These are phyloP conservation scores for Claviceps sp. DNA, from an alignment of 2,329 filamentous ascomycete species.

Conservation along the genomic window DNA sequence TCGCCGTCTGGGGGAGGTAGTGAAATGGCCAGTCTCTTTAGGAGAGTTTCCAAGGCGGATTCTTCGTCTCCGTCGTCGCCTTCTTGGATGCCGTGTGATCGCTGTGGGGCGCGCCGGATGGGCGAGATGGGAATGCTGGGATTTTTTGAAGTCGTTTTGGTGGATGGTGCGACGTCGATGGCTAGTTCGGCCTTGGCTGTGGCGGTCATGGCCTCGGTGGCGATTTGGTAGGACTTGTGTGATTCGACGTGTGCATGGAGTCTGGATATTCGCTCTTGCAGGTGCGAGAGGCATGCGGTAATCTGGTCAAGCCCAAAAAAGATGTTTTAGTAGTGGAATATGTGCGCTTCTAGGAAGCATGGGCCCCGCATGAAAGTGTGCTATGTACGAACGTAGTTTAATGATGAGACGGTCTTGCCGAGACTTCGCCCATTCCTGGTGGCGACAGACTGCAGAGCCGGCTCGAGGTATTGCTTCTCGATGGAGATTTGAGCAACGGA, in stretches of 20 bases:
- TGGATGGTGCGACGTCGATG: slow-evolving; percentile 9
- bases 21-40: slow-evolving; percentile 32
- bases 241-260: slow-evolving; percentile 29
- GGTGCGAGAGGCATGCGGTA: slow-evolving; percentile 35
- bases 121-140: slow-evolving; percentile 20
- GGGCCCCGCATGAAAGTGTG: no score
- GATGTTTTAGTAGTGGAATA: slow-evolving; percentile 13
- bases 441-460: slow-evolving; percentile 36
- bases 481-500: slow-evolving; percentile 59
- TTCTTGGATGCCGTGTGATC: slow-evolving; percentile 20
- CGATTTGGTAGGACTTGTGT: slow-evolving; percentile 31
- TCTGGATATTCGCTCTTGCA: slow-evolving; percentile 32
- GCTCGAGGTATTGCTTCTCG: slow-evolving; percentile 52
- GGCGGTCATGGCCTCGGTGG: slow-evolving; percentile 24
- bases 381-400: slow-evolving; percentile 31
- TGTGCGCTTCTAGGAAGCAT: no score
- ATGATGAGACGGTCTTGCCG: slow-evolving; percentile 30
- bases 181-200: slow-evolving; percentile 32
- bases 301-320: slow-evolving; percentile 23
- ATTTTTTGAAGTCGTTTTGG: slow-evolving; percentile 12
- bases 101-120: slow-evolving; percentile 19
- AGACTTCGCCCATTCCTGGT: slow-evolving; percentile 29
- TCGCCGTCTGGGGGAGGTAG: slow-evolving; percentile 19
- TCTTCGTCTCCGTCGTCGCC: slow-evolving; percentile 14
- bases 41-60: slow-evolving; percentile 31